Evolutionary conservation across 208 protist species (phyloP), one percentile per base, ranked within the genome.

Genomic region (Wallacemonas sp.): DNA sequence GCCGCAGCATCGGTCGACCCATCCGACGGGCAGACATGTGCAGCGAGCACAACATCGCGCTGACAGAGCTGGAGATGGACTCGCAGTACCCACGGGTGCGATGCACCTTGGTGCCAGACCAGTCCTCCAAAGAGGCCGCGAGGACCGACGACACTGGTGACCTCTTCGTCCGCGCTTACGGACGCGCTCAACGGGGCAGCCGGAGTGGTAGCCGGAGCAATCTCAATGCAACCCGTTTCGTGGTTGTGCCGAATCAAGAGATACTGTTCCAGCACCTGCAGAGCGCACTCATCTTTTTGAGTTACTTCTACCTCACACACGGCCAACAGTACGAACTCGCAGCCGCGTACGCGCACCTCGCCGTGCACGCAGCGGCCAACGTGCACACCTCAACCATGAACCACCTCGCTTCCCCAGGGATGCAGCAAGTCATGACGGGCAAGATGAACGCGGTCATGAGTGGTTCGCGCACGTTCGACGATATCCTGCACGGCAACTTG

Each of bases 251-350:
- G 5, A 33, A 19, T 14, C 52, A 58, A 6, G 32, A 73, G 34
- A 43, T 46, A 1, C 66, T 80, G 32, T 80, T 65, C 24, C 1
- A 67, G 19, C 52, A 78, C 29, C 67, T 87, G 43, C 73, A 71
- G 17, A 27, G 68, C 44, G 56, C 73, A 6, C 70, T 94, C 6
- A 32, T 83, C 1, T 61, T 74, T 19, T 71, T 94, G 19, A 82
- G 76, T 43, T 92, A 94, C 54, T 26, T 85, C 41, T 78, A 91
- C 26, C 68, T 94, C 16, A 29, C 83, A 8, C 63, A 86, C 55
- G 77, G 68, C 3, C 65, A 80, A 9, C 62, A 79, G 36, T 82
- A 86, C 70, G 70, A 74, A 23, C 12, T 79, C n/a, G 76, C 81
- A 19, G 80, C 85, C 56, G 39, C 77, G 41, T 94, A 94, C 72